phyloP scores from a whole-genome alignment of 345 rosid genomes.

The Gossypium stocksii region DNA sequence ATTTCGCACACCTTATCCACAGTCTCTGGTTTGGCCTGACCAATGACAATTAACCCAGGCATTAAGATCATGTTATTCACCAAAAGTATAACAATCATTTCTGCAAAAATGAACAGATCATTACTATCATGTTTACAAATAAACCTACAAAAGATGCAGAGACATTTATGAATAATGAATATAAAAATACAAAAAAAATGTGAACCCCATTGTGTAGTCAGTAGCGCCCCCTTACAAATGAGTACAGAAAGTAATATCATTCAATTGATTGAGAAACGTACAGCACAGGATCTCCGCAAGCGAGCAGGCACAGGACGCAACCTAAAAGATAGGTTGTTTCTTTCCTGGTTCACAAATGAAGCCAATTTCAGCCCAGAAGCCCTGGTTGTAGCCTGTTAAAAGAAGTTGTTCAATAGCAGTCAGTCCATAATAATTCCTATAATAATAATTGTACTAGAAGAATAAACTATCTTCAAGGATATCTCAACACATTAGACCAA shows the following conservation, averaged over 20 bases:
- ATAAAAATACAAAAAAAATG: background rate
- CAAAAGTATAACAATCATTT: background rate
- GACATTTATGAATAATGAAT: background rate
- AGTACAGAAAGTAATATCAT: background rate
- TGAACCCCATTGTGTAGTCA: background rate
- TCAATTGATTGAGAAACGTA: constrained; percentile 22
- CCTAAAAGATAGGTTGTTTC: constrained; percentile 33
- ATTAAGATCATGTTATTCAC: background rate
- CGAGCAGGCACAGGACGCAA: constrained; percentile 34
- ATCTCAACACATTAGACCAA: no score
- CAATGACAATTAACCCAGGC: background rate
- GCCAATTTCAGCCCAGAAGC: constrained; percentile 26
- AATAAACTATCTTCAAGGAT: background rate
- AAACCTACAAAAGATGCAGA: background rate
- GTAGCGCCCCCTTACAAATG: no score
- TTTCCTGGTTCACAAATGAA: constrained; percentile 32
- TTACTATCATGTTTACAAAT: background rate
- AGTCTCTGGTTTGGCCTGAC: constrained; percentile 62
- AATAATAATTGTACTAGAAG: background rate
- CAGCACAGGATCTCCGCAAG: constrained; percentile 51
- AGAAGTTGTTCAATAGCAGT: constrained; percentile 10
- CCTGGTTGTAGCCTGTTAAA: constrained; percentile 31
- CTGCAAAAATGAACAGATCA: background rate
- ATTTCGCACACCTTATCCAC: constrained; percentile 52
- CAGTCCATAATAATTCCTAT: no score